Conservation (phyloP, 371 early-diverging fungal genomes). For the Apophysomyces trapeziformis region DNA sequence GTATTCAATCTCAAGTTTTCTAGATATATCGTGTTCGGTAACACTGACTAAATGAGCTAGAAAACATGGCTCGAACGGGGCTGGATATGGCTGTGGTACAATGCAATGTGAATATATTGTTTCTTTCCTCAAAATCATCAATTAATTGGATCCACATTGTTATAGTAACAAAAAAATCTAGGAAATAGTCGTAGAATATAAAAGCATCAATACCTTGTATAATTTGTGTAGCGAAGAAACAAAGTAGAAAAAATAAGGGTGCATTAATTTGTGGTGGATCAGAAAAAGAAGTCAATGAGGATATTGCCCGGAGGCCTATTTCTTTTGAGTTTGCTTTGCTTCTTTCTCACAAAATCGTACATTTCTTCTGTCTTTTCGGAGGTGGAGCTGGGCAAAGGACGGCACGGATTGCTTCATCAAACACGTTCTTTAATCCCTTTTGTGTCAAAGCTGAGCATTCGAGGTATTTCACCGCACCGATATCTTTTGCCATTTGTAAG, state of each 20-base stretch:
- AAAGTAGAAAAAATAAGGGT: background rate
- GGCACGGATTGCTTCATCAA: constrained; percentile 98
- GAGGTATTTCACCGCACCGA: constrained; percentile 91
- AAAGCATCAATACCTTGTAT: background rate
- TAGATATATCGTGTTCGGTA: constrained; percentile 48
- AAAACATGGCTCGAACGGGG: no score
- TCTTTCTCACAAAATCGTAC: constrained; percentile 64
- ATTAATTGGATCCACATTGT: no score
- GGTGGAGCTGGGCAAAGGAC: constrained; percentile 59
- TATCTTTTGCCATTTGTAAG: constrained; percentile 88
- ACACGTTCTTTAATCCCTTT: constrained; percentile 97
- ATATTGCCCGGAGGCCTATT: background rate
- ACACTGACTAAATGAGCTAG: constrained; percentile 7
- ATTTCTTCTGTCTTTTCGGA: constrained; percentile 65
- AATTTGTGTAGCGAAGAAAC: background rate
- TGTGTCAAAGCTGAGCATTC: constrained; percentile 99
- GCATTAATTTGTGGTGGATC: background rate
- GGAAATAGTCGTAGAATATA: background rate
- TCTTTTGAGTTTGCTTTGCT: background rate
- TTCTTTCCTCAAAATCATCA: no score
- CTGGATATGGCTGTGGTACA: no score
- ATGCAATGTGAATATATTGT: no score
- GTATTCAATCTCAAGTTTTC: background rate
- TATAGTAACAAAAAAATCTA: no score
- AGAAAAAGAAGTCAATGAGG: background rate